phyloP scores from a whole-genome alignment of 768 basidiomycete species.

The Sporobolomyces roseus region DNA sequence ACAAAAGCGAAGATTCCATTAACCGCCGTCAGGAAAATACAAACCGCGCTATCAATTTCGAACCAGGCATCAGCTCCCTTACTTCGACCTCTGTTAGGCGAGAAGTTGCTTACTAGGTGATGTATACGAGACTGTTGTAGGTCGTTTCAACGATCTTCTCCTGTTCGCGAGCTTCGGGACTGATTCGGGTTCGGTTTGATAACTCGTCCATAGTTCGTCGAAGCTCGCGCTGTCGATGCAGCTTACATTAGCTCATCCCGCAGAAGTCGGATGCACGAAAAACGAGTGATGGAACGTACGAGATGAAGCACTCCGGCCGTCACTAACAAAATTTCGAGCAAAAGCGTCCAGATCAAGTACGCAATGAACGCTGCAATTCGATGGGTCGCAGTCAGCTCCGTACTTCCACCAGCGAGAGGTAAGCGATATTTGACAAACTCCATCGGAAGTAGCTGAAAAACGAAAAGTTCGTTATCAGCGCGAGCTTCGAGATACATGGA shows the following conservation, averaged over 20 bases:
- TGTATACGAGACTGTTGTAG: conserved; percentile 7
- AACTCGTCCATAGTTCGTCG: conserved; percentile 26
- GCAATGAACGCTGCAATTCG: neutral
- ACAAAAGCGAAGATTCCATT: conserved; percentile 25
- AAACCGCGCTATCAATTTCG: neutral
- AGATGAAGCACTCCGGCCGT: conserved; percentile 14
- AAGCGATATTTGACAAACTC: neutral
- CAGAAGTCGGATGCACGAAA: neutral
- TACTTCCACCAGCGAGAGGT: neutral
- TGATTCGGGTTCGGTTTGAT: neutral
- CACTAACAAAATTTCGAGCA: conserved; percentile 7
- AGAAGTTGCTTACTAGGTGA: neutral
- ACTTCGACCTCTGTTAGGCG: neutral
- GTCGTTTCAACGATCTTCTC: conserved; percentile 8
- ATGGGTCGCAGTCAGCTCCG: neutral
- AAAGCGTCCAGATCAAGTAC: neutral
- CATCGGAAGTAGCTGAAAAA: conserved; percentile 19
- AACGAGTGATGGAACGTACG: neutral
- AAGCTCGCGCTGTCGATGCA: conserved; percentile 11
- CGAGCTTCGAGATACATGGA: neutral
- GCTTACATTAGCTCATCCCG: neutral
- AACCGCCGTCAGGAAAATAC: conserved; percentile 3
- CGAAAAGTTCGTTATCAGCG: too few species aligned
- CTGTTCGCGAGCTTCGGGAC: conserved; percentile 15
- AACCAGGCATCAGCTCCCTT: neutral